Base-by-base conservation (phyloP, 768 basidiomycete species). In the Mycena chlorophos region DNA sequence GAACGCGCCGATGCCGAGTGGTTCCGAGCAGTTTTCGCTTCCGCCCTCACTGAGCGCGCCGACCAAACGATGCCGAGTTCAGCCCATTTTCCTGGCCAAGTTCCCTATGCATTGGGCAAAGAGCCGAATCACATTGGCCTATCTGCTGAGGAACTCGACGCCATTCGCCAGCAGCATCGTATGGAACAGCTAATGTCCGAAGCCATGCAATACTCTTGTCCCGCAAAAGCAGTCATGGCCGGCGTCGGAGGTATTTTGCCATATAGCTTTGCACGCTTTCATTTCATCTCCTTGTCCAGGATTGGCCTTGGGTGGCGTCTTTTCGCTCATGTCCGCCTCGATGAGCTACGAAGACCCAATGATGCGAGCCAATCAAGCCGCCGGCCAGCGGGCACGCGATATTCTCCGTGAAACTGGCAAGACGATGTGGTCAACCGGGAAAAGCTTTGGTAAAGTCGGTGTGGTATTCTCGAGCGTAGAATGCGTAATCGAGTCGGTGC, bases 311-410 rank as follows among this genome's bases (percentile, higher is more conserved):
- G 96, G 96, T 56, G 94, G 88, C 28, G 94, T 98, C 78, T 92
- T 98, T 75, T 93, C 94, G 1, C 80, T 98, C 56, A 98, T 98
- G 96, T 92, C 91, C 29, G 79, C 94, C 19, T 92, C 94, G 26
- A 95, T 98, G 69, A 88, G 89, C 29, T 96, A 97, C 68, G 96
- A 98, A 70, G 95, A 98, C 69, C 94, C 95, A 12, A 74, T 92
- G 42, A 79, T 91, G 30, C 85, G 90, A 28, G 75, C 84, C 83
- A 64, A 77, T 78, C 10, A 78, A 82, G 62, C 76, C 56, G 83
- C 82, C 42, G 77, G 79, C 22, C 89, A 94, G 69, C 95, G 95
- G 65, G 89, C 93, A 1, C 78, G 82, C 42, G 85, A 87, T 61
- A 84, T 96, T 30, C 89, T 97, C 70, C 91, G 85, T 67, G 95